phyloP scores from a whole-genome alignment of 768 basidiomycete genomes.

The Xerocomus brunneocitrinus region DNA sequence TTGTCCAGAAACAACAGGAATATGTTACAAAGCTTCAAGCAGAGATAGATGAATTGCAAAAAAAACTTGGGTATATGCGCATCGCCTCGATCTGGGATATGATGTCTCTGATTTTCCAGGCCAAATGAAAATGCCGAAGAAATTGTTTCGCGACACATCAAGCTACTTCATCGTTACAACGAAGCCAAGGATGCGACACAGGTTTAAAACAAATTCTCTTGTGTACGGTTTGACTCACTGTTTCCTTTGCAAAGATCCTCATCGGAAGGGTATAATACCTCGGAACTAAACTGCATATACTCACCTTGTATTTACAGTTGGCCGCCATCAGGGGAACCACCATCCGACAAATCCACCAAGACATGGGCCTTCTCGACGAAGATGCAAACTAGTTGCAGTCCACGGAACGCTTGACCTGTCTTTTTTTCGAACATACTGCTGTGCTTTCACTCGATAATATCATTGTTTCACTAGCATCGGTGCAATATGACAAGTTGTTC shows the following conservation, averaged over 20 bases:
- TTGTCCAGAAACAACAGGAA: constrained; percentile 46
- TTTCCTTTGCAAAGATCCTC: constrained; percentile 47
- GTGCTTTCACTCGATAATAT: background rate
- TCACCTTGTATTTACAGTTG: constrained; percentile 44
- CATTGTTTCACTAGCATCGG: background rate
- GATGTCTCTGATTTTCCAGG: constrained; percentile 20
- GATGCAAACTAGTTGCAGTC: constrained; percentile 40
- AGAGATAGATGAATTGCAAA: constrained; percentile 46
- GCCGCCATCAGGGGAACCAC: constrained; percentile 66
- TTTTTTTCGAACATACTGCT: background rate
- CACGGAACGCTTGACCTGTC: background rate
- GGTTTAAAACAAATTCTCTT: constrained; percentile 33
- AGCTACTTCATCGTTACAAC: constrained; percentile 69
- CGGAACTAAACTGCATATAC: constrained; percentile 5
- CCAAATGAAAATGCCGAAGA: constrained; percentile 46
- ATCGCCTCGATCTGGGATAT: background rate
- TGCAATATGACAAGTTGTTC: too few relatives aligned
- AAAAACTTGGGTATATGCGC: constrained; percentile 39
- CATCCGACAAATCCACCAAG: constrained; percentile 67
- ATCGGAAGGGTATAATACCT: constrained; percentile 62
- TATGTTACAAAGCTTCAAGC: constrained; percentile 43
- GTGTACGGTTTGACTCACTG: background rate
- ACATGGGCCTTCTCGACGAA: constrained; percentile 56
- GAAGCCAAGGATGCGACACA: constrained; percentile 82
- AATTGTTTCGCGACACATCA: constrained; percentile 65